Evolutionary conservation across 371 early-diverging fungal species (phyloP), one percentile per base, ranked within the genome.

Genomic region (Furculomyces boomerangus): DNA sequence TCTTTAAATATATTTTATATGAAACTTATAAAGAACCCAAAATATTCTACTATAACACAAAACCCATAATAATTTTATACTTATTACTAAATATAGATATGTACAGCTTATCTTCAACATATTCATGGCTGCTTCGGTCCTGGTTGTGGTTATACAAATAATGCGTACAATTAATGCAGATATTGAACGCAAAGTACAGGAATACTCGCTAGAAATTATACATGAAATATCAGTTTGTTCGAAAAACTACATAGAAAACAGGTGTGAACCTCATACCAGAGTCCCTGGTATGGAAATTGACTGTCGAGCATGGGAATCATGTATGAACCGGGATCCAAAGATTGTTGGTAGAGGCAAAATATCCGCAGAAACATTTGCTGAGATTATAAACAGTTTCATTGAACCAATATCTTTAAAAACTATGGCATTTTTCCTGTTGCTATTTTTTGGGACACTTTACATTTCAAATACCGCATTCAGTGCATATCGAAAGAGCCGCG

Each of bases 381-480:
- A 84, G 48, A 84, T 84, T 22, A 61, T 86, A 31, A 86, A 83
- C 50, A 76, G 83, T 44, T 78, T 88, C 57, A 73, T 86, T 24
- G 86, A 86, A 27, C 82, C 84, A 1, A 71, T 88, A n/a, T 83
- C 85, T 18, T 76, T 79, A 50, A 88, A 88, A 57, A 78, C 87
- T 0, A 73, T 88, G 80, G 79, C 32, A 3, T 69, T 70, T 45
- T 68, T 70, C 52, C 51, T 66, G 44, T 32, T 60, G 30, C 30
- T 66, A 46, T 66, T 70, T 45, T 58, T 70, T 47, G 70, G 71
- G 45, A 65, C 71, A 2, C 43, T 69, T 45, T 53, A 62, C 20
- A 41, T 66, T 2, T 66, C 70, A 25, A 69, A 70, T 57, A 67
- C 66, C 58, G 71, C 65, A 29, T 66, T 70, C 60, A 64, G 68